Evolutionary conservation across 768 basidiomycete species (phyloP), one percentile per base, ranked within the genome.

Genomic region (Rhodotorula babjevae): DNA sequence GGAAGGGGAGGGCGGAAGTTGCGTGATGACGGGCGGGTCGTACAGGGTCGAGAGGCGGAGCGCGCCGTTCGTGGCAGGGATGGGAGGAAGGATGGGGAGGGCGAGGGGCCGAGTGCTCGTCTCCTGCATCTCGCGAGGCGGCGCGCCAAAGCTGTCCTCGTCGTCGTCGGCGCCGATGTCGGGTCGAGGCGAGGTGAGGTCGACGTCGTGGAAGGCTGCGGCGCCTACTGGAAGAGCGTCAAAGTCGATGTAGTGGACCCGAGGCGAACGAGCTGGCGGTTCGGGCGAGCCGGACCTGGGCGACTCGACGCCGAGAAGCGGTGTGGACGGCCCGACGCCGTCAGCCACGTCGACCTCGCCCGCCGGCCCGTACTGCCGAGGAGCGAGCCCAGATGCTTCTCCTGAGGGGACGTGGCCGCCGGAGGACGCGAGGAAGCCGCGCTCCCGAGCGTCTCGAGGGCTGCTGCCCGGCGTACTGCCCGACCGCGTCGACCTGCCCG

Each of bases 101-200:
- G 23, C 6, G 10, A 19, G 23, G 1, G 61, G 46, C 2, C 29
- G 61, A 7, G 11, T 18, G 12, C 19, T 8, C 19, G 42, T 42
- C 27, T 58, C 31, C 3, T 65, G 56, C 23, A 18, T 31, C 25
- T 33, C 36, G 46, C 27, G 65, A 12, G 56, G 47, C 4, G 33
- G 31, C 1, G 57, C 23, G 21, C 15, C 29, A 33, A 65, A 65
- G 36, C 36, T 36, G 36, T 9, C 36, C 9, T 15, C 25, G 15
- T 0, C 14, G 18, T 8, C n/a, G 36, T 52, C 57, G 1, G 12
- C 9, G 33, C 40, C n/a, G n/a, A n/a, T n/a, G n/a, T 36, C 33
- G 47, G 40, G 21, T 6, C 65, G 65, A 31, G 65, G 65, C 21
- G 65, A 66, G 23, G 65, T 42, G 3, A 66, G 36, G 58, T 66